Evolutionary conservation across 805 yeast species (phyloP).

Genomic region (Wilhelminamyces savonicus): DNA sequence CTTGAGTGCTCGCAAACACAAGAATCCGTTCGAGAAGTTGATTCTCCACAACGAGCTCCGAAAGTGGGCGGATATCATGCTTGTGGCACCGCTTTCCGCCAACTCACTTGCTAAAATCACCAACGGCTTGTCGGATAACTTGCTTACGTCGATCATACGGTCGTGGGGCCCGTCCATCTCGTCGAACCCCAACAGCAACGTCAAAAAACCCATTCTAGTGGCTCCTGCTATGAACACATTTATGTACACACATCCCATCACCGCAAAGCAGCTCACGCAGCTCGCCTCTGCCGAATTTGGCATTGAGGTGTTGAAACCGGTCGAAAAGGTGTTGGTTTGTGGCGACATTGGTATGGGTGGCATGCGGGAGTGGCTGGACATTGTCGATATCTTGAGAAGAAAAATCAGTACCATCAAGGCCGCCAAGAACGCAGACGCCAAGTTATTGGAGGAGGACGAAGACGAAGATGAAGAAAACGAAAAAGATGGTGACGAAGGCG

Average conservation of each 20-base stretch:
- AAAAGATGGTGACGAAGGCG: constrained; percentile 27
- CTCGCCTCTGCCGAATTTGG: constrained; percentile 33
- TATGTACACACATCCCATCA: constrained; percentile 42
- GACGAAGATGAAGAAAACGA: constrained; percentile 19
- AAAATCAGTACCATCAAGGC: constrained; percentile 22
- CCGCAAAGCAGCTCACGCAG: constrained; percentile 31
- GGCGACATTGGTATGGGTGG: constrained; percentile 48
- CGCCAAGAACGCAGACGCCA: constrained; percentile 12
- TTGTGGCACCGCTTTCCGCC: constrained; percentile 41
- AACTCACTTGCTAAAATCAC: constrained; percentile 39
- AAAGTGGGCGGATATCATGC: constrained; percentile 43
- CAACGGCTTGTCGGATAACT: constrained; percentile 39
- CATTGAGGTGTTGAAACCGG: constrained; percentile 38
- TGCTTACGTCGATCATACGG: constrained; percentile 35
- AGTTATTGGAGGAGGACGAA: constrained; percentile 3
- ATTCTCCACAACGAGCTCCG: constrained; percentile 39
- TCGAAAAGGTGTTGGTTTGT: constrained; percentile 40
- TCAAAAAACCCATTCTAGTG: constrained; percentile 36
- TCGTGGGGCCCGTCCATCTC: constrained; percentile 30
- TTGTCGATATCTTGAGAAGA: constrained; percentile 36
- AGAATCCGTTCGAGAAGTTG: constrained; percentile 17
- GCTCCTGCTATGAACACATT: constrained; percentile 46
- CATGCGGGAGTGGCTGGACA: constrained; percentile 42
- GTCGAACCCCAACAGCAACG: constrained; percentile 4
- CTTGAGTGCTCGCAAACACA: constrained; percentile 5